phyloP scores from a whole-genome alignment of 2,329 filamentous ascomycete genomes.

The Pseudopyrenochaeta lycopersici region DNA sequence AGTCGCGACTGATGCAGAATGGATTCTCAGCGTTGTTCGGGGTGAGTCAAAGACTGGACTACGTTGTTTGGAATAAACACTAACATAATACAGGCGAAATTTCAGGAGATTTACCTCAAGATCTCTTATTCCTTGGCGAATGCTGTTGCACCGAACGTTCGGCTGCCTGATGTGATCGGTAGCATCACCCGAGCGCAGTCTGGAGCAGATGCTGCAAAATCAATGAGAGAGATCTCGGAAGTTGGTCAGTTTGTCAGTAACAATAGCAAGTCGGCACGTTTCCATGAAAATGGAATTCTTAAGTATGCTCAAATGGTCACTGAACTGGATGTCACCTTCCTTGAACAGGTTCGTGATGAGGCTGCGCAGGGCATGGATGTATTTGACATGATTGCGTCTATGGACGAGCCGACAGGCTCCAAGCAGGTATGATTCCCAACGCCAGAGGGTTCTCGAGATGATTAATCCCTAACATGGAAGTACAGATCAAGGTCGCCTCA shows the following conservation, averaged over 20 bases:
- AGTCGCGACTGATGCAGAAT: constrained; percentile 60
- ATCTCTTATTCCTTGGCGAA: constrained; percentile 62
- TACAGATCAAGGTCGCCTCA: constrained; percentile 50
- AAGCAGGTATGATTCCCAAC: constrained; percentile 9
- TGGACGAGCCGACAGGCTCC: constrained; percentile 21
- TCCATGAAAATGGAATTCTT: constrained; percentile 31
- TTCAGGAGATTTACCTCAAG: constrained; percentile 64
- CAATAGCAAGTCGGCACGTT: constrained; percentile 42
- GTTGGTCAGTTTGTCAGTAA: constrained; percentile 63
- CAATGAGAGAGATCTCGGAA: constrained; percentile 59
- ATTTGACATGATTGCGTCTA: constrained; percentile 24
- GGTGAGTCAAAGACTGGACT: not conserved
- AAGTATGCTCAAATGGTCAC: constrained; percentile 25
- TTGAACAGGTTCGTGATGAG: constrained; percentile 31
- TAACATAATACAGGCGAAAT: constrained; percentile 47
- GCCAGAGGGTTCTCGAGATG: not conserved
- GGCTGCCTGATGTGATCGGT: constrained; percentile 58
- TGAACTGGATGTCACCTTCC: constrained; percentile 24
- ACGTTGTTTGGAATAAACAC: not conserved
- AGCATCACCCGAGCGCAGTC: constrained; percentile 55
- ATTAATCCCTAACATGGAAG: not conserved
- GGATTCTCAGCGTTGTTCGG: constrained; percentile 63
- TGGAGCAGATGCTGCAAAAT: constrained; percentile 55
- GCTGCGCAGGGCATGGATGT: constrained; percentile 28
- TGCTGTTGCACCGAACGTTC: constrained; percentile 36